phyloP scores from a whole-genome alignment of 371 early-diverging fungal genomes.

The Mucor saturninus region DNA sequence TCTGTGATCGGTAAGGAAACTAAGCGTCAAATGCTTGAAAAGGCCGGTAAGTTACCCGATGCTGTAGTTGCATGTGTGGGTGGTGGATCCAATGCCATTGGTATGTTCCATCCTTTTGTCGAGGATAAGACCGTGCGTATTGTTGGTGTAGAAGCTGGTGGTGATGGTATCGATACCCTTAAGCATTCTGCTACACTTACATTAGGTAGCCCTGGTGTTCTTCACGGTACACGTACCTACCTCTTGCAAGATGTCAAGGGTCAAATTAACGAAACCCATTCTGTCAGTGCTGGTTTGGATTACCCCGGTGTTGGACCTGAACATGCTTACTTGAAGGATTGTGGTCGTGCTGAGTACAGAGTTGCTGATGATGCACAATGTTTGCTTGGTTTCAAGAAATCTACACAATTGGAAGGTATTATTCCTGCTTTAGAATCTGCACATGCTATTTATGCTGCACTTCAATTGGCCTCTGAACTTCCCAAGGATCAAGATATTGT shows the following conservation, averaged over 20 bases:
- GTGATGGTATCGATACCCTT: conserved; percentile 84
- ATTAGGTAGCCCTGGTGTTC: conserved; percentile 89
- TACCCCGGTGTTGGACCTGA: conserved; percentile 98
- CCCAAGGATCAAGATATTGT: conserved; percentile 84
- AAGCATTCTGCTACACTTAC: conserved; percentile 91
- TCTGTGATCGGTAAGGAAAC: conserved; percentile 90
- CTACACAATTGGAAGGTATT: conserved; percentile 92
- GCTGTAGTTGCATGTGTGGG: conserved; percentile 96
- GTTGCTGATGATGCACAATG: conserved; percentile 88
- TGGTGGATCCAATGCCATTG: conserved; percentile 93
- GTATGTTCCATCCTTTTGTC: conserved; percentile 95
- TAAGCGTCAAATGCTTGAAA: conserved; percentile 79
- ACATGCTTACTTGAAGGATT: conserved; percentile 90
- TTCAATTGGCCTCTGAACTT: conserved; percentile 79
- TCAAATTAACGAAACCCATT: conserved; percentile 95
- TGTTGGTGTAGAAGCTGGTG: conserved; percentile 94
- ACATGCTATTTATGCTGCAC: conserved; percentile 89
- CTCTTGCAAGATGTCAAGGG: conserved; percentile 92
- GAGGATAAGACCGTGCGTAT: conserved; percentile 82
- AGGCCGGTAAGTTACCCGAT: conserved; percentile 88
- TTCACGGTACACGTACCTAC: conserved; percentile 95
- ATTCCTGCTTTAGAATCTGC: conserved; percentile 95
- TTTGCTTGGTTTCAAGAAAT: conserved; percentile 83
- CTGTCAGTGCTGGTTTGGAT: conserved; percentile 94
- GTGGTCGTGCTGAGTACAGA: conserved; percentile 84